Evolutionary conservation across 2,329 filamentous ascomycete species (phyloP), one percentile per base, ranked within the genome.

Genomic region (Diaporthe aspalathi): DNA sequence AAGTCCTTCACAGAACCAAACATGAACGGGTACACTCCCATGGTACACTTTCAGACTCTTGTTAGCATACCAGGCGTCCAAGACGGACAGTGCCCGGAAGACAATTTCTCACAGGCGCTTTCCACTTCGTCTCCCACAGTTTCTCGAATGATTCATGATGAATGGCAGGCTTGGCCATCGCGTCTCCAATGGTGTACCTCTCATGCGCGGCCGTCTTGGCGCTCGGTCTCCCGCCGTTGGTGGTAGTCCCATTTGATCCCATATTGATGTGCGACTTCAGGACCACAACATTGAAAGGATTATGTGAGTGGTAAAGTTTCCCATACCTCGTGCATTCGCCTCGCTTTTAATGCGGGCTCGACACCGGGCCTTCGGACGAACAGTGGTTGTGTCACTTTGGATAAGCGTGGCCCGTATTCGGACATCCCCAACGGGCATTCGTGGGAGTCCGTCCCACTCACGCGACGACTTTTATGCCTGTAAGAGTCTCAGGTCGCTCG

Each of bases 51-150:
- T 5, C n/a, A 20, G 22, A 35, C 6, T 43, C 20, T 35, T 38
- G 32, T 52, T 32, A 65, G 38, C n/a, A n/a, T n/a, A n/a, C n/a
- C n/a, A n/a, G n/a, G n/a, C 14, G 5, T 20, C 16, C 7, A 17
- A 11, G 6, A 1, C 16, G 14, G 50, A 14, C 5, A 43, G 11
- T 27, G 32, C 24, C 8, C 12, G 35, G 14, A n/a, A 24, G n/a
- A 20, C 6, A 12, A 11, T 16, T 4, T 75, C 87, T 70, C 81
- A 91, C 90, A 5, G 90, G 90, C 75, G 86, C 83, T 80, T 90
- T 90, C 92, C 92, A 94, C 80, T 93, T 94, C 9, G 90, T 92
- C 81, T 93, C 90, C 92, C 92, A 94, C 32, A 93, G 81, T 20
- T 86, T 86, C 76, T 87, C 83, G 74, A 91, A 68, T 9, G 62